Conservation (phyloP, 1,139 yeast genomes). For the Scheffersomyces illinoinensis region DNA sequence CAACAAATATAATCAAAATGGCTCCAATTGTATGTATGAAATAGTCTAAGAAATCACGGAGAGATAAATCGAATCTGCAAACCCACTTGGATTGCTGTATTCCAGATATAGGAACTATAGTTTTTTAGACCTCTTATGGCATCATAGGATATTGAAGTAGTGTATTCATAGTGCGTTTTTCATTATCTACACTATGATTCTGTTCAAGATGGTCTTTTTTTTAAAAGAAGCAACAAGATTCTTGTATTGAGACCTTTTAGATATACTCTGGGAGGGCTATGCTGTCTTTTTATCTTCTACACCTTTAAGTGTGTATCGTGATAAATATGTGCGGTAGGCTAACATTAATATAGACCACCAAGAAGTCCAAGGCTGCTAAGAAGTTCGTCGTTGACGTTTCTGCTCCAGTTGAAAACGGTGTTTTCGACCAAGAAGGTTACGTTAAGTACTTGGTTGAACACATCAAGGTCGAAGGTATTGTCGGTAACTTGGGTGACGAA, state of each 20-base stretch:
- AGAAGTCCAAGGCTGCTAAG: slow-evolving; percentile 77
- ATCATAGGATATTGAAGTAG: neutral
- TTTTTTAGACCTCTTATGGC: slow-evolving; percentile 9
- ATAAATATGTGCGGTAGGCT: slow-evolving; percentile 62
- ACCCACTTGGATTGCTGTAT: neutral
- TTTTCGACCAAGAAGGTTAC: slow-evolving; percentile 96
- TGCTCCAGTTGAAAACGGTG: slow-evolving; percentile 97
- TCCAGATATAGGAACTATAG: neutral
- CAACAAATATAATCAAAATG: slow-evolving; percentile 45
- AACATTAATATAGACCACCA: slow-evolving; percentile 65
- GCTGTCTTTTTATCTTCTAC: slow-evolving; percentile 48
- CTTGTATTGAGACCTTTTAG: slow-evolving; percentile 11
- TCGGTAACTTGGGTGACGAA: slow-evolving; percentile 96
- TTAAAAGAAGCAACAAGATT: slow-evolving; percentile 5
- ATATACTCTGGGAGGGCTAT: slow-evolving; percentile 48
- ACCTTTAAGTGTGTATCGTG: slow-evolving; percentile 18
- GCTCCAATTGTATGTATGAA: slow-evolving; percentile 86
- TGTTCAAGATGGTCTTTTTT: slow-evolving; percentile 10
- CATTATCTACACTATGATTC: slow-evolving; percentile 9
- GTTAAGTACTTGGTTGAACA: slow-evolving; percentile 98
- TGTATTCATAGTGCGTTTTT: neutral
- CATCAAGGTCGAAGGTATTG: slow-evolving; percentile 97
- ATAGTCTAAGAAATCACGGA: neutral
- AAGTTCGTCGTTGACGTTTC: slow-evolving; percentile 96
- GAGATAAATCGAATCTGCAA: neutral